These are phyloP conservation scores for Chromosphaera perkinsii DNA, from an alignment of 208 protist species.

Conservation along the genomic window DNA sequence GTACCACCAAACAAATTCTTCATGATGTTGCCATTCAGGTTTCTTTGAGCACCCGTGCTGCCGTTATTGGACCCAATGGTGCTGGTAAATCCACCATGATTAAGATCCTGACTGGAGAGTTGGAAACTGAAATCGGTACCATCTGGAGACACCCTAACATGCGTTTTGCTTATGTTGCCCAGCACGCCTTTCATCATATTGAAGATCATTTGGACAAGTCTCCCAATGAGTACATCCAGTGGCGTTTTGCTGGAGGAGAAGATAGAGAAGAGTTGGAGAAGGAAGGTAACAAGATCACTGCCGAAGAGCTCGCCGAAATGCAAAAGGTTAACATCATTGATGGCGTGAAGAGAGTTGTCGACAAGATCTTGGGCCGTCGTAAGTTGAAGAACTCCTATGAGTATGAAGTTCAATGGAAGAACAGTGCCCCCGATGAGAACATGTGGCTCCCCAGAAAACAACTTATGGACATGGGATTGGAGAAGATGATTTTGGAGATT, in stretches of 20 bases:
- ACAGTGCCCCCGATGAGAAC: conserved; percentile 11
- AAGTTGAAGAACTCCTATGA: conserved; percentile 31
- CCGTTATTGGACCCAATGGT: conserved; percentile 54
- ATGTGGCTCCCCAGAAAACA: conserved; percentile 23
- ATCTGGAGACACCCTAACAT: conserved; percentile 54
- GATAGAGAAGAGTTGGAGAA: conserved; percentile 56
- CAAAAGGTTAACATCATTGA: conserved; percentile 27
- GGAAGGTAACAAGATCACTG: conserved; percentile 41
- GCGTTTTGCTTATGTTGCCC: conserved; percentile 55
- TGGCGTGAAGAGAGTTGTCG: conserved; percentile 42
- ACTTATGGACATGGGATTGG: conserved; percentile 43
- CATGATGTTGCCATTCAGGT: conserved; percentile 49
- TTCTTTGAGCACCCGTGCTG: conserved; percentile 48
- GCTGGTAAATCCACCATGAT: conserved; percentile 64
- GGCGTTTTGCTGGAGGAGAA: conserved; percentile 47
- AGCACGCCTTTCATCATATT: conserved; percentile 63
- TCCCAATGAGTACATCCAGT: conserved; percentile 58
- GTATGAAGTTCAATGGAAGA: conserved; percentile 52
- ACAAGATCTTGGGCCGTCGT: conserved; percentile 40
- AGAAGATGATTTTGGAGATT: conserved; percentile 50
- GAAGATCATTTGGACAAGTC: conserved; percentile 55
- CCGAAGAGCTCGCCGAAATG: conserved; percentile 45
- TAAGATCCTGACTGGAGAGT: conserved; percentile 54
- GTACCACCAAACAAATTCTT: conserved; percentile 32
- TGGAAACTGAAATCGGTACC: conserved; percentile 32